Conservation (phyloP, 345 rosid genomes). For the Citrus australasica region DNA sequence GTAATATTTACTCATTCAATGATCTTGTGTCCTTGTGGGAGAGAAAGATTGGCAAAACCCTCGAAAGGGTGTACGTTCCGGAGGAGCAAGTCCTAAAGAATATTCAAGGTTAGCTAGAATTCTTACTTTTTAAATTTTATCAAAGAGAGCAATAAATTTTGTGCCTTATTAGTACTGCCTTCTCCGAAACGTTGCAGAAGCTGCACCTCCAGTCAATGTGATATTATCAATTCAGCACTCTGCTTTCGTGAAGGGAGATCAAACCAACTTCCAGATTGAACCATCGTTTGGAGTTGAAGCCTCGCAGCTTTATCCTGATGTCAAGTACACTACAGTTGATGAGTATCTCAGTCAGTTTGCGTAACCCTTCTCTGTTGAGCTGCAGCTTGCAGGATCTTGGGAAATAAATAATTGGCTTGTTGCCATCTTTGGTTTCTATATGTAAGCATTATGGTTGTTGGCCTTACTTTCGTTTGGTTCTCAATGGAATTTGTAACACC, state of each 20-base stretch:
- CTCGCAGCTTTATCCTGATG: too few relatives aligned
- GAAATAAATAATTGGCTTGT: neutral
- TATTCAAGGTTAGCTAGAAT: slow-evolving; percentile 32
- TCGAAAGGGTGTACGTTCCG: slow-evolving; percentile 40
- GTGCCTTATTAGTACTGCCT: too few relatives aligned
- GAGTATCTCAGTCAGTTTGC: slow-evolving; percentile 36
- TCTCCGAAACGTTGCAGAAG: neutral
- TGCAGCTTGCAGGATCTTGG: neutral
- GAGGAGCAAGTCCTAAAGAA: slow-evolving; percentile 54
- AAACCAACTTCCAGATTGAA: too few relatives aligned
- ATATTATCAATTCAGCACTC: slow-evolving; percentile 1
- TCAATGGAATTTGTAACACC: too few relatives aligned
- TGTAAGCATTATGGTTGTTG: too few relatives aligned
- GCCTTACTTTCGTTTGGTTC: too few relatives aligned
- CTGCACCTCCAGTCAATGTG: neutral
- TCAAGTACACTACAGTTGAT: too few relatives aligned
- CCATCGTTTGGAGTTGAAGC: too few relatives aligned
- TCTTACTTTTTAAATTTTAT: neutral
- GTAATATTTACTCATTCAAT: slow-evolving; percentile 47
- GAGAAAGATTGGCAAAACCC: slow-evolving; percentile 52
- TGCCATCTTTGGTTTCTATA: too few relatives aligned
- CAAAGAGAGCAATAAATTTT: too few relatives aligned
- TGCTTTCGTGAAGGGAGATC: neutral
- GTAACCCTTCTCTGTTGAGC: too few relatives aligned
- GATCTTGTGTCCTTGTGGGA: slow-evolving; percentile 64